Evolutionary conservation across 768 basidiomycete species (phyloP), one percentile per base, ranked within the genome.

Genomic region (Phylloporus rhodoxanthus): DNA sequence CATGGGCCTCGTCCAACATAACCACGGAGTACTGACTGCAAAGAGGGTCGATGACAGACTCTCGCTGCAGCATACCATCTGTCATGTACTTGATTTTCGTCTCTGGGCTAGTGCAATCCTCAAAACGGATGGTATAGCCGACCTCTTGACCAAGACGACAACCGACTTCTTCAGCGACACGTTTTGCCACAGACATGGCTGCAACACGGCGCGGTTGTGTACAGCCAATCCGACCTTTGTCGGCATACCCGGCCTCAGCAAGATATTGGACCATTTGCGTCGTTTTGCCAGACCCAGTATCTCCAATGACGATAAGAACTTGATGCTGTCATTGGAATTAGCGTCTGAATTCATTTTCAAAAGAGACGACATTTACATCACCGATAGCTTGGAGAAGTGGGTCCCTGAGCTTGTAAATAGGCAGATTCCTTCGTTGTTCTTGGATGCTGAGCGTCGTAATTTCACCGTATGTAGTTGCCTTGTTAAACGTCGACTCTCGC

Each of bases 61-160:
- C 96, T 70, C 96, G 82, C 62, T 97, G 91, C 21, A 99, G 78
- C 92, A 99, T 97, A 73, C 96, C 96, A 64, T 98, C 96, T 62
- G 96, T 99, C 96, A 99, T 97, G 78, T 96, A 99, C 70, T 98
- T 99, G 78, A 99, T 99, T 63, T 88, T 84, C 3, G 96, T 98
- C 70, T 99, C 96, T 4, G 96, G 95, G 63, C 92, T 88, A 6
- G 96, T 98, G 69, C 95, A 93, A 68, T 99, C 96, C 72, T 99
- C 96, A 68, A 99, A 99, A 73, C 96, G 95, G 59, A 99, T 97
- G 6, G 89, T 89, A 66, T 99, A 99, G 7, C 96, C 96, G 53
- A 99, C 95, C 67, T 98, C 96, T 64, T 94, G 91, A 6, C 96
- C 96, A 8, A 99, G 73, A 14, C 96, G 82, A 71, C 95, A 98